These are phyloP conservation scores for Verticillium albo-atrum DNA, from an alignment of 2,329 filamentous ascomycete species.

Conservation along the genomic window DNA sequence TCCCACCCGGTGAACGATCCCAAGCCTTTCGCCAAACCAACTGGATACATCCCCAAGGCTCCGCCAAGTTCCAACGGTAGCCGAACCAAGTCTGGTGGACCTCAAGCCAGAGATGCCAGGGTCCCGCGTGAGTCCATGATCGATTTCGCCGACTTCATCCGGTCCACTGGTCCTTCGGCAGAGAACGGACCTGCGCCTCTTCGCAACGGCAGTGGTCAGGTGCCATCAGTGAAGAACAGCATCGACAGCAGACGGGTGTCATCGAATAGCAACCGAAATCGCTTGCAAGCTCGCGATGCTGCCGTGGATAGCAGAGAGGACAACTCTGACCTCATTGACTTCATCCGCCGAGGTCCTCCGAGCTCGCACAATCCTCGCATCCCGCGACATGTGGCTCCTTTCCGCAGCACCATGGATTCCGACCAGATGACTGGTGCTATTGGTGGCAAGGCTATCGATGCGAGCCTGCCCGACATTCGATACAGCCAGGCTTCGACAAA, in stretches of 20 bases:
- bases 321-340: slow-evolving; percentile 88
- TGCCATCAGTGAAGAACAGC: slow-evolving; percentile 27
- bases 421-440: slow-evolving; percentile 61
- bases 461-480: slow-evolving; percentile 50
- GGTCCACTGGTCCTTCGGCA: slow-evolving; percentile 70
- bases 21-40: slow-evolving; percentile 11
- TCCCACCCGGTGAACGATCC: slow-evolving; percentile 28
- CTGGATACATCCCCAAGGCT: slow-evolving; percentile 23
- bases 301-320: slow-evolving; percentile 57
- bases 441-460: slow-evolving; percentile 54
- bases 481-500: slow-evolving; percentile 53
- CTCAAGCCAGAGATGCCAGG: slow-evolving; percentile 66
- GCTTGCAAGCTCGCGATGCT: slow-evolving; percentile 69
- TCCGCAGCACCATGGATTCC: slow-evolving; percentile 80
- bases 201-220: slow-evolving; percentile 27
- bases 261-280: slow-evolving; percentile 40
- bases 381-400: slow-evolving; percentile 77
- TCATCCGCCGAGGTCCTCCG: slow-evolving; percentile 84
- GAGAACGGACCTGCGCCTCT: slow-evolving; percentile 30
- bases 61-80: slow-evolving; percentile 23
- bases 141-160: slow-evolving; percentile 87
- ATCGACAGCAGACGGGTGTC: slow-evolving; percentile 31
- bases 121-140: slow-evolving; percentile 66
- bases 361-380: slow-evolving; percentile 62
- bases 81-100: slow-evolving; percentile 24